Conservation (phyloP, 2,329 filamentous ascomycete species). For the Colletotrichum liriopes region DNA sequence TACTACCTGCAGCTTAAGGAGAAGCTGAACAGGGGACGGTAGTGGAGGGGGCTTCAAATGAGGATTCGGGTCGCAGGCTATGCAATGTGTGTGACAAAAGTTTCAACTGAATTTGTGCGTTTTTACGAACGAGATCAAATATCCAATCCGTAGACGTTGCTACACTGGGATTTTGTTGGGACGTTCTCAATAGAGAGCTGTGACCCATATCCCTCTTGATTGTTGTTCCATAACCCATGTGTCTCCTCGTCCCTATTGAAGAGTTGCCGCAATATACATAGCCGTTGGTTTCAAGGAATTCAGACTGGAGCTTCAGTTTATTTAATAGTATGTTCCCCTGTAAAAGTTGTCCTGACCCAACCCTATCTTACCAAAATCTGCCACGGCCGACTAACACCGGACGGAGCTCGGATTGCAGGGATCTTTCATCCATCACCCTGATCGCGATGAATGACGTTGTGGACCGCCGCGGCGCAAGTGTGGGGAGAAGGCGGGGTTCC, state of each 20-base stretch:
- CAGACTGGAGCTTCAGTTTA: not conserved
- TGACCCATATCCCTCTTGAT: too few relatives aligned
- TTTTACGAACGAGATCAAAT: not conserved
- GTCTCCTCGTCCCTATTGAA: not conserved
- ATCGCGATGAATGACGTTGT: slow-evolving; percentile 23
- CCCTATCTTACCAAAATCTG: not conserved
- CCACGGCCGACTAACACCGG: slow-evolving; percentile 22
- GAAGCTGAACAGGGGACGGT: not conserved
- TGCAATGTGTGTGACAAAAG: too few relatives aligned
- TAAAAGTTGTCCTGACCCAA: too few relatives aligned
- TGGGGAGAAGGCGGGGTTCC: slow-evolving; percentile 37
- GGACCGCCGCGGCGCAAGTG: slow-evolving; percentile 20
- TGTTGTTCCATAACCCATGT: not conserved
- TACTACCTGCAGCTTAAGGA: not conserved
- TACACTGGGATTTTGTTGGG: not conserved
- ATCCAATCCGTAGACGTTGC: not conserved
- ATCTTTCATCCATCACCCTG: slow-evolving; percentile 9
- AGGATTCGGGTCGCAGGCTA: not conserved
- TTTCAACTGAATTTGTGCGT: not conserved
- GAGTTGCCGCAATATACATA: not conserved
- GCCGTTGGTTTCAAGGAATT: not conserved
- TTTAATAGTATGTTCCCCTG: not conserved
- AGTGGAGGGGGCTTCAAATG: not conserved
- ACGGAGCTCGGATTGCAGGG: slow-evolving; percentile 23
- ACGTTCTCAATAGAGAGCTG: not conserved